Percentiles rank a stretch among this genome's conserved stretches.
phyloP scores from a whole-genome alignment of 2,329 filamentous ascomycete genomes.

The Aspergillus sp. region DNA sequence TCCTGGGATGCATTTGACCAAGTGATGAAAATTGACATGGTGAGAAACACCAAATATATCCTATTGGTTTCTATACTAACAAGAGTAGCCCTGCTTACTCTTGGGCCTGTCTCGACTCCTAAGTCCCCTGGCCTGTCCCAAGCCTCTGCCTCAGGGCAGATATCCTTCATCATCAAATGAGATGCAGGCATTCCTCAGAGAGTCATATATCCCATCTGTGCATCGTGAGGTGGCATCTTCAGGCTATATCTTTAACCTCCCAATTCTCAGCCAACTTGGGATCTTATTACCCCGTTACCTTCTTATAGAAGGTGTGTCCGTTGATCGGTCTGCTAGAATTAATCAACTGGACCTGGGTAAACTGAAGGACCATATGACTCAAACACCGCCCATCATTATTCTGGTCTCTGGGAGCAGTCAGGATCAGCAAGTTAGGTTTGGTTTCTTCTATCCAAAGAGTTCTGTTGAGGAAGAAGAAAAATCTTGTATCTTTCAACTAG shows the following conservation, averaged over 20 bases:
- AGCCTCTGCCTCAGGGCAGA: not conserved
- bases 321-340: not conserved
- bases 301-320: not conserved
- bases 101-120: not conserved
- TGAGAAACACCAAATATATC: not conserved
- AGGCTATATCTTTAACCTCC: not conserved
- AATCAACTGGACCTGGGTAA: not conserved
- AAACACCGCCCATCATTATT: not conserved
- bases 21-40: not conserved
- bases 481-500: not conserved
- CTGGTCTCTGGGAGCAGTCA: not conserved
- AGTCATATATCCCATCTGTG: not conserved
- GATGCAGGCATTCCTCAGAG: not conserved
- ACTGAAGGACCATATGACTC: not conserved
- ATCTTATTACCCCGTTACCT: not conserved
- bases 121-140: not conserved
- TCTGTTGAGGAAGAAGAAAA: not conserved
- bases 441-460: not conserved
- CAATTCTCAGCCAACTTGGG: not conserved
- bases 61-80: not conserved
- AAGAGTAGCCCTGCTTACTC: not conserved
- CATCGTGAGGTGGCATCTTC: not conserved
- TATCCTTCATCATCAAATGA: not conserved
- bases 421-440: not conserved
- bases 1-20: not conserved